phyloP scores from a whole-genome alignment of 352 stramenopile genomes.

The Globisporangium carolinianum region DNA sequence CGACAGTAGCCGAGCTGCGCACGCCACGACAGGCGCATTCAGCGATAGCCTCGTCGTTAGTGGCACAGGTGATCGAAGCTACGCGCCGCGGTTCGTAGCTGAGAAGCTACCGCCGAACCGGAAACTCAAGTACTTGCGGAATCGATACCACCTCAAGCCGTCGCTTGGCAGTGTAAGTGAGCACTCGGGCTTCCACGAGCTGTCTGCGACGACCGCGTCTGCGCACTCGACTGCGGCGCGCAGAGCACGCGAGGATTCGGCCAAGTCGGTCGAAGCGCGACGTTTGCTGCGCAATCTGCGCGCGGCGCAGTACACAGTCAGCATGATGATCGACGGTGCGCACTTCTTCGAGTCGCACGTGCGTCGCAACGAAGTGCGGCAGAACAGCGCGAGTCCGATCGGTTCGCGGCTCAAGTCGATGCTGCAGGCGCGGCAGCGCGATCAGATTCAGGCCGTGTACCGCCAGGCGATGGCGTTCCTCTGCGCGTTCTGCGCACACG shows the following conservation, averaged over 20 bases:
- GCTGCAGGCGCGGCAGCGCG: constrained; percentile 33
- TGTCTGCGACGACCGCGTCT: constrained; percentile 3
- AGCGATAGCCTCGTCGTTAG: background rate
- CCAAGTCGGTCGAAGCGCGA: constrained; percentile 33
- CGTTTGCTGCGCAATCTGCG: constrained; percentile 53
- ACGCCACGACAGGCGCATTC: background rate
- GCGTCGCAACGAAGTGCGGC: constrained; percentile 6
- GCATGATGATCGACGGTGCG: constrained; percentile 59
- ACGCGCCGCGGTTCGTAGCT: constrained; percentile 20
- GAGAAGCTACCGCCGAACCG: constrained; percentile 47
- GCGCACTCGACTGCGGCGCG: background rate
- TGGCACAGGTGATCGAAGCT: constrained; percentile 2
- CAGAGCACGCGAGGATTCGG: constrained; percentile 1
- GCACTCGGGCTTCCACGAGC: constrained; percentile 37
- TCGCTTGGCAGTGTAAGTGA: constrained; percentile 39
- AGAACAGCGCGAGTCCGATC: background rate
- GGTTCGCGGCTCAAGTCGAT: constrained; percentile 22
- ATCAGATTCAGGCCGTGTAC: constrained; percentile 54
- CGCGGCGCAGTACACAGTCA: constrained; percentile 49
- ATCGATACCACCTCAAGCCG: constrained; percentile 26
- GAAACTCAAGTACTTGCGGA: constrained; percentile 25
- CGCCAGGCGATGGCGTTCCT: constrained; percentile 52
- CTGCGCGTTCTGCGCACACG: constrained; percentile 34
- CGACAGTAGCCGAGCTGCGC: background rate
- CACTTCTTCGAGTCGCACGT: constrained; percentile 65